Evolutionary conservation across 139 green algal genomes (phyloP).

Genomic region (Pedinophyceae sp.): DNA sequence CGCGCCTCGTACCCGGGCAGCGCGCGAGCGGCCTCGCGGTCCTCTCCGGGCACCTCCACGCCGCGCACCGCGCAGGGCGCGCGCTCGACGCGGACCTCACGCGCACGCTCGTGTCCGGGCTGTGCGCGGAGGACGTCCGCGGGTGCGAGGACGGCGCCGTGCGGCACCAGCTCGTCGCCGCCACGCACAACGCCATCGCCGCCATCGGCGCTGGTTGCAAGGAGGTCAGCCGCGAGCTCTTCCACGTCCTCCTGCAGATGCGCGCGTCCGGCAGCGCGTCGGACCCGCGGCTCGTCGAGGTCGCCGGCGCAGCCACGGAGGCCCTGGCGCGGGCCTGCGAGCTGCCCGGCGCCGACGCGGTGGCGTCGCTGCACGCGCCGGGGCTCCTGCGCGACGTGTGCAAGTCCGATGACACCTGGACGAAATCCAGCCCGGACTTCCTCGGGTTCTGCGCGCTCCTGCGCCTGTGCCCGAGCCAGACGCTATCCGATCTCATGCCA

Average conservation of each 20-base stretch:
- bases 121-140: slow-evolving; percentile 9
- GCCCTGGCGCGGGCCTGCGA: not conserved
- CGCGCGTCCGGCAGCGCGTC: slow-evolving; percentile 11
- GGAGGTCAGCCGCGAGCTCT: slow-evolving; percentile 17
- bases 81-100: slow-evolving; percentile 9
- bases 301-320: slow-evolving; percentile 3
- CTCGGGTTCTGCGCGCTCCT: slow-evolving; percentile 31
- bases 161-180: slow-evolving; percentile 30
- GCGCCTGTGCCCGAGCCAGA: slow-evolving; percentile 11
- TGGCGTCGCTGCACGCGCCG: slow-evolving; percentile 15
- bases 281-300: not conserved
- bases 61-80: slow-evolving; percentile 15
- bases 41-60: slow-evolving; percentile 34
- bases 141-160: slow-evolving; percentile 19
- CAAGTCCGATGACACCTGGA: slow-evolving; percentile 16
- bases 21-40: slow-evolving; percentile 44
- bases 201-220: not conserved
- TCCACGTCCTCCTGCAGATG: slow-evolving; percentile 38
- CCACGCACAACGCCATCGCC: slow-evolving; percentile 25
- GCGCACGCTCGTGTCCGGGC: slow-evolving; percentile 11
- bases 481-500: slow-evolving; percentile 17
- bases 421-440: slow-evolving; percentile 9
- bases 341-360: not conserved
- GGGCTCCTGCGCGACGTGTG: slow-evolving; percentile 11
- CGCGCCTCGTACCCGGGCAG: no score